Base-by-base conservation (phyloP, 257 asterid genomes). In the Dorcoceras hygrometricum region DNA sequence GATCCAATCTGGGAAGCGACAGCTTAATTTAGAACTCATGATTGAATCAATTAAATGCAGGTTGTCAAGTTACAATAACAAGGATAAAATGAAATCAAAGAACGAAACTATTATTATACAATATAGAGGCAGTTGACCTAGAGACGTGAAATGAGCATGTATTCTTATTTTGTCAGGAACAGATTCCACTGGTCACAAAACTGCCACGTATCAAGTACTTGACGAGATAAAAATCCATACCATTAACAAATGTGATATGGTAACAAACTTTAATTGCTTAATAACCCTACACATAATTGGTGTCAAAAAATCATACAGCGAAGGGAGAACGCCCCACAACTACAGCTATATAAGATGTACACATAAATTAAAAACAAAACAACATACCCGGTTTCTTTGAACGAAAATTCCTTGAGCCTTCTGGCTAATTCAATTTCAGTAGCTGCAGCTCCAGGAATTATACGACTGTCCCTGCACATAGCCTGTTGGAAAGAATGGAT, bases 401-500 rank as follows among this genome's bases (percentile, higher is more conserved):
- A 77, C 68, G 99, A 84, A 77, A 91, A 89, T 65, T 91, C 98
- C 81, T 95, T 91, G 83, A 95, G 84, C 70, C 89, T 89, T 75
- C 76, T 84, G 55, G 98, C 97, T 71, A 95, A 73, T 72, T 95
- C 98, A 57, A 95, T 89, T 84, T 91, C 99, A 68, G 97, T 83
- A 69, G 99, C 99, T n/a, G 99, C 98, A 68, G 96, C 99, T 65
- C 97, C 99, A 69, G 98, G 98, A 61, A 91, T 76, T 19, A 71
- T 84, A 73, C 99, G 87, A 75, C 98, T 91, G 75, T 91, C 98
- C 81, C 96, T 81, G 91, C 99, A 91, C 95, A 89, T 89, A 60
- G 99, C 99, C 98, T 91, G 87, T 68, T 22, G 65, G 43, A 59
- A 32, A 73, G 65, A 4, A 39, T 34, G 50, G 66, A 71, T 27